Evolutionary conservation across 345 rosid species (phyloP).

Genomic region (Erodium maritimum): DNA sequence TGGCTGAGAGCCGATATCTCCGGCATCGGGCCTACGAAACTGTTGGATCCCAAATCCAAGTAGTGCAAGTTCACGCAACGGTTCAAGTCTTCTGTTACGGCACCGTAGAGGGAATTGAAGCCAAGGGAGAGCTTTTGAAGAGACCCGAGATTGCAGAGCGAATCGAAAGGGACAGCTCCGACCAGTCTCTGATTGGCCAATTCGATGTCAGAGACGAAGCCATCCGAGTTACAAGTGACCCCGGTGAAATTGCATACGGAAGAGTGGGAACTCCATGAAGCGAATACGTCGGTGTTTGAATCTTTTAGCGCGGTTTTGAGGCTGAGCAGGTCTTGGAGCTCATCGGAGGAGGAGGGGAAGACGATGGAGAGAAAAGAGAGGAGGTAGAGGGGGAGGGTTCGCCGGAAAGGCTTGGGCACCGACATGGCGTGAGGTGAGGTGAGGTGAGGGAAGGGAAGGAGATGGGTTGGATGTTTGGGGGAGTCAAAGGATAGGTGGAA

Average conservation of each 20-base stretch:
- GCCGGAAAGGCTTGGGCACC: conserved; percentile 4
- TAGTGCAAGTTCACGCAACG: conserved; percentile 12
- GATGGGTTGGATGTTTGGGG: neutral
- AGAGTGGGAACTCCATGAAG: conserved; percentile 16
- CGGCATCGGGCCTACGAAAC: conserved; percentile 11
- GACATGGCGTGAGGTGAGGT: too few species aligned
- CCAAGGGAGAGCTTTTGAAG: conserved; percentile 15
- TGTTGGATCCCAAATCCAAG: conserved; percentile 14
- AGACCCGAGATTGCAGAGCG: conserved; percentile 9
- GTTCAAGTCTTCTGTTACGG: conserved; percentile 1
- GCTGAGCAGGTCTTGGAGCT: conserved; percentile 20
- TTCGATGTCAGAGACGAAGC: conserved; percentile 25
- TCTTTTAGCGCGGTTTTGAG: conserved; percentile 17
- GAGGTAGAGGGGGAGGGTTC: conserved; percentile 2
- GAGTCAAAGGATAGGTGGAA: neutral
- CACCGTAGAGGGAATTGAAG: conserved; percentile 7
- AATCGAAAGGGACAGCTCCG: conserved; percentile 14
- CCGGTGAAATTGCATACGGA: conserved; percentile 21
- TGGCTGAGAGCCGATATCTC: conserved; percentile 12
- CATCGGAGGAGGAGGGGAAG: conserved; percentile 15
- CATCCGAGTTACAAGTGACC: conserved; percentile 16
- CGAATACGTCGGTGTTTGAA: conserved; percentile 13
- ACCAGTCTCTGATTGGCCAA: conserved; percentile 17
- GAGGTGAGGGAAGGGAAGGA: too few species aligned
- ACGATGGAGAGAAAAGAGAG: conserved; percentile 11